Base-by-base conservation (phyloP, 768 basidiomycete species). In the Rhodosporidiobolus sp. region DNA sequence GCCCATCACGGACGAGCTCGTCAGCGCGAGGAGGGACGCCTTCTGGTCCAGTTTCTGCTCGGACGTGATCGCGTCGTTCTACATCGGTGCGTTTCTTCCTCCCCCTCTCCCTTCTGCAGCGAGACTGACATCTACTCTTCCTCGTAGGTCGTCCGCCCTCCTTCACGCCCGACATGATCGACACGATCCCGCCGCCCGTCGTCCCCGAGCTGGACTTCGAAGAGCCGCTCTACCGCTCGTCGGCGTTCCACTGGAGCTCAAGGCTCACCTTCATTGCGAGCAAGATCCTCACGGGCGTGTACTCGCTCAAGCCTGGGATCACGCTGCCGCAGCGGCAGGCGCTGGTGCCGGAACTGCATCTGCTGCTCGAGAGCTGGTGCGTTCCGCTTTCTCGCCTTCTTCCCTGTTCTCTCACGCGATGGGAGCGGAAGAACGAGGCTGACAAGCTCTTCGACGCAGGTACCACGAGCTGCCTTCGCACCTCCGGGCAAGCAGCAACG, bases 381-480 rank as follows among this genome's bases (percentile, higher is more conserved):
- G 70, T 63, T 24, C 17, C n/a, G 26, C 28, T 4, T 34, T 43
- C 30, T 30, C n/a, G 26, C 28, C 9, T 34, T 43, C 49, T 50
- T 28, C 32, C 3, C 9, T 24, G 38, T 32, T 32, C 46, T 19
- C 28, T 26, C 14, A n/a, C n/a, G n/a, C n/a, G n/a, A n/a, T n/a
- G n/a, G n/a, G n/a, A n/a, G n/a, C n/a, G n/a, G n/a, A 9, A 17
- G 48, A 17, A 17, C 8, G 17, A 48, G 11, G n/a, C n/a, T 35
- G 17, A 26, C 34, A 2, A 35, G 34, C 26, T 11, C 52, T 52
- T 28, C 52, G 52, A 8, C 26, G 20, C 46, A 67, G 70, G 70
- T 61, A 75, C 43, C 74, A 75, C 54, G 74, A 65, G 24, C 61
- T 75, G 7, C 70, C 74, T 24, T 69, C 70, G 9, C 64, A 65